Evolutionary conservation across 1,284 basidiomycete genomes (phyloP), one percentile per base, ranked within the genome.

Genomic region (Microbotryomycetes sp.): DNA sequence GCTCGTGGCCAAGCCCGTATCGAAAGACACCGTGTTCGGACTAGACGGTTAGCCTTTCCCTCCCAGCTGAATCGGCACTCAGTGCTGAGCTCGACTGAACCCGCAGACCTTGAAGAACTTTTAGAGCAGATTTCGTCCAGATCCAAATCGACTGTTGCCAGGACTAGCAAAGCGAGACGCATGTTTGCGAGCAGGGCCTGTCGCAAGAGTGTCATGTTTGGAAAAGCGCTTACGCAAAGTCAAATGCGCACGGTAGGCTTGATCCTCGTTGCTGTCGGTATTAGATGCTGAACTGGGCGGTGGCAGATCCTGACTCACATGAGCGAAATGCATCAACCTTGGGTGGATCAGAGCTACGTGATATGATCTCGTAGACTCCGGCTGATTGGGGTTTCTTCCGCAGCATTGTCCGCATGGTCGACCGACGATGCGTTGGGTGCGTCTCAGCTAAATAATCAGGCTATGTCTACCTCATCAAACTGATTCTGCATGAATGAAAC

Each of bases 121-220:
- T 81, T 98, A 9, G 85, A 91, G 68, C 77, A 91, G 30, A 81
- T 98, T 26, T 23, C 56, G 28, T 75, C 82, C 84, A 45, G 91
- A 96, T 69, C 79, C 81, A 9, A 85, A 87, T 0, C 76, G 80
- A 87, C 86, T 67, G 87, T 89, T 81, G 87, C 94, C 73, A 87
- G 71, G 21, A 70, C 71, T 16, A 54, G 87, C 9, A 98, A 97
- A 74, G 91, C 89, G n/a, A 82, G 92, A 18, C 81, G 85, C 7
- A 97, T 98, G 91, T 97, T 98, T 73, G 96, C 96, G 0, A 90
- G 86, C 80, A 83, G 94, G 47, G 96, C 96, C 0, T 99, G 96
- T 75, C 77, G 96, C 62, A 91, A 88, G 77, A 97, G 91, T 75
- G 85, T 97, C 59, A 98, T 98, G 94, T 83, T 98, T 49, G 94